Evolutionary conservation across 179 eudicot species (phyloP).

Genomic region (Beta corolliflora): DNA sequence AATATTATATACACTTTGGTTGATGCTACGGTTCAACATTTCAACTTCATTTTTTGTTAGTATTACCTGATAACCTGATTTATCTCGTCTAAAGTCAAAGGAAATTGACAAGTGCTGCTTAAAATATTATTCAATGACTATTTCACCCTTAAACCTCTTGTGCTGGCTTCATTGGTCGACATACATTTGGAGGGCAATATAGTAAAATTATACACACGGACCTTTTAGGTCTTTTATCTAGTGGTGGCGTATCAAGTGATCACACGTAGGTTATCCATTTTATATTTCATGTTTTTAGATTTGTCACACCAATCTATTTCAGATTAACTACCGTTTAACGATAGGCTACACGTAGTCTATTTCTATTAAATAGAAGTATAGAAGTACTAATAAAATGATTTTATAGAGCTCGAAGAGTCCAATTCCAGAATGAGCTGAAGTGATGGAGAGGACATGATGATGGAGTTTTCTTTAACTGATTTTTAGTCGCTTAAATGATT

Average conservation of each 20-base stretch:
- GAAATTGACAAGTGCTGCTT: constrained; percentile 19
- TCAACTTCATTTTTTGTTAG: background rate
- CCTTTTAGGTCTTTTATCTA: background rate
- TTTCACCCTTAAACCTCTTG: background rate
- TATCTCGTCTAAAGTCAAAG: constrained; percentile 3
- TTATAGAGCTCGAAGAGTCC: too few species aligned
- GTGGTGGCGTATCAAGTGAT: constrained; percentile 9
- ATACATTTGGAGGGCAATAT: background rate
- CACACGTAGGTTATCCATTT: background rate
- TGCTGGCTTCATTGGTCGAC: background rate
- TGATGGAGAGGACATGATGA: too few species aligned
- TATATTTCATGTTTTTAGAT: background rate
- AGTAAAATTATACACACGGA: background rate
- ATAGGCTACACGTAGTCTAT: background rate
- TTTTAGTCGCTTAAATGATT: too few species aligned
- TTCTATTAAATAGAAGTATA: too few species aligned
- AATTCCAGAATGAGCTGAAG: too few species aligned
- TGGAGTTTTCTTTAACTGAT: too few species aligned
- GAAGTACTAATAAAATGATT: too few species aligned
- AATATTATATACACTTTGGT: constrained; percentile 15
- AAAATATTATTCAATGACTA: background rate
- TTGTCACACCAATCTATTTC: constrained; percentile 4
- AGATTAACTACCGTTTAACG: background rate
- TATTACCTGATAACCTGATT: background rate
- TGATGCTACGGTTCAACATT: constrained; percentile 20